These are phyloP conservation scores for Fusarium sp. DNA, from an alignment of 2,329 filamentous ascomycete genomes.

Conservation along the genomic window DNA sequence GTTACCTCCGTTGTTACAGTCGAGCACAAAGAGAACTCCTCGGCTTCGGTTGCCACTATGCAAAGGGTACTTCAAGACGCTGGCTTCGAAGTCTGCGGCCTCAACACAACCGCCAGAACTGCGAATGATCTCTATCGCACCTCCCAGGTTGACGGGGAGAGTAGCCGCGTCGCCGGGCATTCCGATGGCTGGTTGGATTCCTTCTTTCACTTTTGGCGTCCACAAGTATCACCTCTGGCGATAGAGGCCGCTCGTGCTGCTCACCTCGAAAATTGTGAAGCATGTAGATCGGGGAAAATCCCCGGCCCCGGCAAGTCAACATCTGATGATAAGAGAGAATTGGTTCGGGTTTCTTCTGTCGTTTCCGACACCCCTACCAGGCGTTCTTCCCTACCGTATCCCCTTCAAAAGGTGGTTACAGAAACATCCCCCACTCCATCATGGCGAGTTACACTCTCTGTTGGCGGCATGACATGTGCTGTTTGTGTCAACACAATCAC, in stretches of 20 bases:
- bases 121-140: conserved; percentile 41
- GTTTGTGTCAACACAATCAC: conserved; percentile 73
- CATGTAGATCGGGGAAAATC: conserved; percentile 41
- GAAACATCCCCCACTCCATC: conserved; percentile 13
- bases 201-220: conserved; percentile 47
- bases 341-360: conserved; percentile 13
- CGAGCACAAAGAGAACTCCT: conserved; percentile 57
- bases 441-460: conserved; percentile 64
- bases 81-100: conserved; percentile 67
- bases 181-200: conserved; percentile 38
- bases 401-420: conserved; percentile 39
- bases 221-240: conserved; percentile 35
- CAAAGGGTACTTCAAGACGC: conserved; percentile 60
- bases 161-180: conserved; percentile 33
- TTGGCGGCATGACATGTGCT: conserved; percentile 79
- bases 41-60: conserved; percentile 55
- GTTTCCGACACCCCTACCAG: conserved; percentile 14
- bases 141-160: conserved; percentile 37
- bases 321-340: conserved; percentile 10
- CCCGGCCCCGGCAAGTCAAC: not conserved
- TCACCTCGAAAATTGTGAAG: conserved; percentile 52
- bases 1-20: conserved; percentile 75
- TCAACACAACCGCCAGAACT: conserved; percentile 51
- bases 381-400: conserved; percentile 5
- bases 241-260: conserved; percentile 41